phyloP scores from a whole-genome alignment of 2,329 filamentous ascomycete species.

The Rhynchosporium graminicola region DNA sequence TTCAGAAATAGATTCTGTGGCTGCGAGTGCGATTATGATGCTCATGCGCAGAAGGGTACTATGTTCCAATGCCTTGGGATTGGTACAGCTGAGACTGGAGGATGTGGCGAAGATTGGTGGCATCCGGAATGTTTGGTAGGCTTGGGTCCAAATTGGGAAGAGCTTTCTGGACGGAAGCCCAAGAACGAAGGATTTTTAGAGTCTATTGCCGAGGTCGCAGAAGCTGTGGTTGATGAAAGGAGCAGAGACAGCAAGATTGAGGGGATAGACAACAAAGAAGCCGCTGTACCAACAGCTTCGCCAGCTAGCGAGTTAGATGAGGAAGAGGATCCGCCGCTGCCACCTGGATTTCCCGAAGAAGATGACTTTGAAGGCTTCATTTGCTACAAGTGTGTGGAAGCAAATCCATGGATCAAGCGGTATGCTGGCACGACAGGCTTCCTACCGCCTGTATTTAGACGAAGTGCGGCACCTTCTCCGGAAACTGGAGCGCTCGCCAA shows the following conservation, averaged over 20 bases:
- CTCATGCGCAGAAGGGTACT: constrained; percentile 86
- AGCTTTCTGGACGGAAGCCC: constrained; percentile 49
- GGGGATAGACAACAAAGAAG: constrained; percentile 35
- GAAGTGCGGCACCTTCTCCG: constrained; percentile 39
- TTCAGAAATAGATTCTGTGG: constrained; percentile 91
- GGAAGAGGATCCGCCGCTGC: constrained; percentile 67
- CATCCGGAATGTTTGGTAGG: constrained; percentile 91
- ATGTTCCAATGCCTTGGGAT: constrained; percentile 98
- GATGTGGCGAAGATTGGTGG: constrained; percentile 97
- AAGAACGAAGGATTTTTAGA: constrained; percentile 44
- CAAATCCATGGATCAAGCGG: constrained; percentile 86
- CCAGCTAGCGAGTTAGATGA: constrained; percentile 47
- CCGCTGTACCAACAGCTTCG: constrained; percentile 32
- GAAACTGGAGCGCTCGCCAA: constrained; percentile 36
- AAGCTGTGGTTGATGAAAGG: constrained; percentile 38
- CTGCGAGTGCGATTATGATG: constrained; percentile 84
- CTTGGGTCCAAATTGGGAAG: constrained; percentile 71
- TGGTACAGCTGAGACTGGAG: constrained; percentile 75
- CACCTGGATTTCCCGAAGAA: constrained; percentile 83
- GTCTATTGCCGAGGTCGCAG: constrained; percentile 53
- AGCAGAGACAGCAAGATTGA: constrained; percentile 22
- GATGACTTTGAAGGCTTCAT: constrained; percentile 88
- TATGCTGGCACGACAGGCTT: constrained; percentile 84
- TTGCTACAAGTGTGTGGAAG: constrained; percentile 90
- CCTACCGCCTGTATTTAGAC: constrained; percentile 66